Conservation (phyloP, 2,329 filamentous ascomycete genomes). For the Chaetomium strumarium region DNA sequence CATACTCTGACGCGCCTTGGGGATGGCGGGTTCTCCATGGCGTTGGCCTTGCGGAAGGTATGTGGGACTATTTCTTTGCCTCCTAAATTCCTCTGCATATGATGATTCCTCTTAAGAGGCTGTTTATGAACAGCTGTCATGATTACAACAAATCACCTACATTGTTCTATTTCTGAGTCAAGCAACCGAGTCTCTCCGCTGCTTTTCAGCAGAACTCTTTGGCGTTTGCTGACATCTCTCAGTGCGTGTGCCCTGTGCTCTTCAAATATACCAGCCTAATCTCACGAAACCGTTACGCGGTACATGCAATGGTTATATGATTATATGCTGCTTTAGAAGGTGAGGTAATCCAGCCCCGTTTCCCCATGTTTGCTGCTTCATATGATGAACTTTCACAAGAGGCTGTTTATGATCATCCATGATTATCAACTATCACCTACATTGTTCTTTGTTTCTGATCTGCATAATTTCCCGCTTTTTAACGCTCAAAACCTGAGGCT, state of each 20-base stretch:
- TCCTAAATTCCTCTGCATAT: constrained; percentile 3
- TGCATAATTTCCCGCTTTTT: neutral
- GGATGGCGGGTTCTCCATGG: neutral
- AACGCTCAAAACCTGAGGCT: no score
- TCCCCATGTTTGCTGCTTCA: neutral
- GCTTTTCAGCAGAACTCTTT: no score
- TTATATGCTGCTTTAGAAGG: no score
- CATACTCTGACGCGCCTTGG: constrained; percentile 10
- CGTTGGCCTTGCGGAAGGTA: constrained; percentile 3
- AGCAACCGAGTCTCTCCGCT: neutral
- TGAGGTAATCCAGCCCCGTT: neutral
- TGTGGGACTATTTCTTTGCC: neutral
- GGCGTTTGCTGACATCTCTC: neutral
- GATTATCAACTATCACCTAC: constrained; percentile 16
- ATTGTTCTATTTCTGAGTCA: constrained; percentile 25
- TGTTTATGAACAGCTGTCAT: constrained; percentile 25
- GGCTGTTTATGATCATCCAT: constrained; percentile 18
- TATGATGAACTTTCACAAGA: constrained; percentile 21
- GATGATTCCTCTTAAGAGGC: constrained; percentile 23
- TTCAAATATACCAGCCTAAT: neutral
- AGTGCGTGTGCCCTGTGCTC: neutral
- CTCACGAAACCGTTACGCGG: no score
- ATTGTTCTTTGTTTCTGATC: constrained; percentile 15
- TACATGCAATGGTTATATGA: no score
- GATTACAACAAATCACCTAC: constrained; percentile 25